Evolutionary conservation across 2,329 filamentous ascomycete genomes (phyloP), one percentile per base, ranked within the genome.

Genomic region (Exophiala oligosperma): DNA sequence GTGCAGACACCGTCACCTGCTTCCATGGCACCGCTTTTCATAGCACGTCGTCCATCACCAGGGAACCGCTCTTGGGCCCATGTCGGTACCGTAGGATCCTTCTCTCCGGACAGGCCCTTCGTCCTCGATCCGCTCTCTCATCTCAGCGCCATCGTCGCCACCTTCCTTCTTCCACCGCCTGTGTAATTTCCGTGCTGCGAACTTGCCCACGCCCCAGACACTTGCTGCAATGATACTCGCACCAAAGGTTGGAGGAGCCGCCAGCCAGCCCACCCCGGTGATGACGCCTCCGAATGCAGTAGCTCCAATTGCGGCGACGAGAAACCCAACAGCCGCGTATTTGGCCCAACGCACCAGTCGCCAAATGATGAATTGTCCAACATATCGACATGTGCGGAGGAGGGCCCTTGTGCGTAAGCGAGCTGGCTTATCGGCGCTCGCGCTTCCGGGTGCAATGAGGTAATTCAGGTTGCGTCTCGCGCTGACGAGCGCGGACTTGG

Each of bases 331-430:
- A 2, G 64, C 64, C n/a, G 61, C 59, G 32, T 65, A 67, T 28
- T 67, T 67, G 38, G 64, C 64, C 63, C 63, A 67, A 47, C 64
- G 63, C n/a, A 67, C 63, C 24, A 65, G 54, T 12, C 64, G 63
- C 64, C 64, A 67, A 52, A 67, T 48, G 41, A 67, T 60, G 52
- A 67, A 67, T 28, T 64, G 59, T 1, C 57, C 40, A 8, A 64
- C 24, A 46, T 61, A 65, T 17, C 63, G 57, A 26, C 65, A 50
- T n/a, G 57, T 57, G n/a, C 64, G 64, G 21, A 67, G 57, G 17
- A 67, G 52, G 29, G 64, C 64, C 43, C 64, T 60, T 12, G 64
- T 67, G 38, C 63, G 63, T 3, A 65, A 46, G 12, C 62, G 59
- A 21, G 59, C 56, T 8, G 63, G 63, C 32, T 54, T 60, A 17